phyloP scores from a whole-genome alignment of 108 stramenopile genomes.

The Craspedostauros australis region DNA sequence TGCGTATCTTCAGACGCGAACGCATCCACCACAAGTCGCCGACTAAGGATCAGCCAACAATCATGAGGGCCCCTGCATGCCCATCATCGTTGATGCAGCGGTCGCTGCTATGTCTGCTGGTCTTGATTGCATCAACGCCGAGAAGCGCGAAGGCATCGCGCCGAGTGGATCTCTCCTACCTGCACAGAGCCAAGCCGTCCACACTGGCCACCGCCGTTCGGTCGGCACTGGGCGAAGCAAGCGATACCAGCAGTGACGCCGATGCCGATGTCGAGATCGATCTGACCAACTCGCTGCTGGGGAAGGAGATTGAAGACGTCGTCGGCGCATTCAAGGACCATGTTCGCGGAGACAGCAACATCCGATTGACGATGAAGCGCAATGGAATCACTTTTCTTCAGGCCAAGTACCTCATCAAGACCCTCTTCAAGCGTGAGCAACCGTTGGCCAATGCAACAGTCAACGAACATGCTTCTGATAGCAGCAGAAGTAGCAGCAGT shows the following conservation, averaged over 20 bases:
- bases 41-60: no score
- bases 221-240: neutral
- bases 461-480: neutral
- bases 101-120: no score
- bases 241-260: no score
- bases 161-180: no score
- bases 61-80: no score
- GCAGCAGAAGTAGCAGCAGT: slow-evolving; percentile 1
- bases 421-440: no score
- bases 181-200: slow-evolving; percentile 5
- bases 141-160: no score
- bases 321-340: slow-evolving; percentile 2
- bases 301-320: slow-evolving; percentile 17
- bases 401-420: slow-evolving; percentile 2
- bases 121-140: no score
- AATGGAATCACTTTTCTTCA: neutral
- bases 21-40: no score
- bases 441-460: slow-evolving; percentile 9
- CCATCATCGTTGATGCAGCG: no score
- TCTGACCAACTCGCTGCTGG: slow-evolving; percentile 28
- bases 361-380: neutral
- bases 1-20: no score
- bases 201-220: slow-evolving; percentile 1
- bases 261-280: slow-evolving; percentile 17
- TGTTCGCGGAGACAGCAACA: neutral